Conservation (phyloP, 305 asterid species). For the Fraxinus angustifolia region DNA sequence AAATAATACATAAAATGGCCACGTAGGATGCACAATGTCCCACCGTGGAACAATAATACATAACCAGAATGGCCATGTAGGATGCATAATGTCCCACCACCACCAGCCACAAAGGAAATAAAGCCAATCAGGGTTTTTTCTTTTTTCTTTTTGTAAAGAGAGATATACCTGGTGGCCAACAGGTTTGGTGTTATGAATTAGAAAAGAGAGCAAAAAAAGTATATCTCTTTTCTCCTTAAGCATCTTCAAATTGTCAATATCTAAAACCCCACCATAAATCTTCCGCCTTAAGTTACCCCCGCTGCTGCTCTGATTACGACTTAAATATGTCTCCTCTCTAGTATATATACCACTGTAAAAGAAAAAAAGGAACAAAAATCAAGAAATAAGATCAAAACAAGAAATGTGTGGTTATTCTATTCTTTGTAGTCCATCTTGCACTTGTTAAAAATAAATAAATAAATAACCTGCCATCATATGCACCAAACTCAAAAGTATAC, state of each 20-base stretch:
- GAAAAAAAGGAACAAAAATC: background rate
- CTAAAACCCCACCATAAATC: constrained; percentile 60
- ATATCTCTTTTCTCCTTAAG: constrained; percentile 78
- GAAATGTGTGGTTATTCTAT: background rate
- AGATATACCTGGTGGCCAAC: constrained; percentile 89
- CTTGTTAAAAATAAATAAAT: background rate
- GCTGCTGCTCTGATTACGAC: constrained; percentile 36
- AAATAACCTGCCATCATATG: background rate
- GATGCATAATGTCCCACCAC: background rate
- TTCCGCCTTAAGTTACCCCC: constrained; percentile 47
- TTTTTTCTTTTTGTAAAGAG: background rate
- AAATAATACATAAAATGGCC: background rate
- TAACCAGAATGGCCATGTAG: background rate
- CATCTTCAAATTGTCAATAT: constrained; percentile 59
- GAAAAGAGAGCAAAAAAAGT: constrained; percentile 68
- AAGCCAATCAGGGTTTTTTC: background rate
- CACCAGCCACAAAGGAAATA: background rate
- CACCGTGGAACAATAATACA: background rate
- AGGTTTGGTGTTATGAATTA: constrained; percentile 86
- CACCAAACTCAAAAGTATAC: background rate
- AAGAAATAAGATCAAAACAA: constrained; percentile 1
- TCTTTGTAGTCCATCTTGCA: background rate
- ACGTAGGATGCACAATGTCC: background rate
- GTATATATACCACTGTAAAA: constrained; percentile 26
- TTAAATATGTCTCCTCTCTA: constrained; percentile 43